phyloP scores from a whole-genome alignment of 169 alveolate species.

The Cryptosporidium muris region DNA sequence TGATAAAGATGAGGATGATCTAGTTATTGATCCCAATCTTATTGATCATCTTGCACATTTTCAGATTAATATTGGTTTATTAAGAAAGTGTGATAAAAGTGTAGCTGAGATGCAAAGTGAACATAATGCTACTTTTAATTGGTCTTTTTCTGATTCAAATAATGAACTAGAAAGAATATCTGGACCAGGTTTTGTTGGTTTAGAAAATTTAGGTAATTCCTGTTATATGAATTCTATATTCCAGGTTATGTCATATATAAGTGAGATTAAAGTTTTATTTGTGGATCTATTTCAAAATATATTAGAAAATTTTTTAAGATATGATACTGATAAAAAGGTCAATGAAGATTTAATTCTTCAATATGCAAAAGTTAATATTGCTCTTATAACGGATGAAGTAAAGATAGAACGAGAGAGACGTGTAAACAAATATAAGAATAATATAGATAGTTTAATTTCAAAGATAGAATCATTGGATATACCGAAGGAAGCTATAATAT shows the following conservation, averaged over 20 bases:
- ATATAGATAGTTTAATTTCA: constrained; percentile 3
- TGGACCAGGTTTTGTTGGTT: constrained; percentile 79
- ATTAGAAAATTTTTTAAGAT: constrained; percentile 17
- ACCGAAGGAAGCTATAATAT: no score
- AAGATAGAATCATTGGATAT: not conserved
- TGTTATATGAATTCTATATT: constrained; percentile 85
- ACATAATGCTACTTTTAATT: constrained; percentile 81
- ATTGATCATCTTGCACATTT: constrained; percentile 85
- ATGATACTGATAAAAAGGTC: not conserved
- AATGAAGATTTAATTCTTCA: constrained; percentile 39
- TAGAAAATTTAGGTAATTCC: constrained; percentile 84
- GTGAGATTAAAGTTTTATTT: constrained; percentile 28
- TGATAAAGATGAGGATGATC: constrained; percentile 83
- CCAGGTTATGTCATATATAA: constrained; percentile 73
- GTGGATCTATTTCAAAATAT: constrained; percentile 3
- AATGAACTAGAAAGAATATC: constrained; percentile 64
- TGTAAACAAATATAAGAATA: not conserved
- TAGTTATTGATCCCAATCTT: constrained; percentile 87
- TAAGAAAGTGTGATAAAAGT: constrained; percentile 85
- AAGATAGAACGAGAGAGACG: constrained; percentile 11
- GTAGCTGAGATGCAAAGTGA: constrained; percentile 85
- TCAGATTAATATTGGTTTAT: constrained; percentile 84
- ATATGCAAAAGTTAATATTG: constrained; percentile 34
- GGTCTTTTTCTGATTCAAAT: constrained; percentile 76
- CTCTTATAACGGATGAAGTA: constrained; percentile 31